Conservation (phyloP, 1,139 yeast genomes). For the Candida labiduridarum region DNA sequence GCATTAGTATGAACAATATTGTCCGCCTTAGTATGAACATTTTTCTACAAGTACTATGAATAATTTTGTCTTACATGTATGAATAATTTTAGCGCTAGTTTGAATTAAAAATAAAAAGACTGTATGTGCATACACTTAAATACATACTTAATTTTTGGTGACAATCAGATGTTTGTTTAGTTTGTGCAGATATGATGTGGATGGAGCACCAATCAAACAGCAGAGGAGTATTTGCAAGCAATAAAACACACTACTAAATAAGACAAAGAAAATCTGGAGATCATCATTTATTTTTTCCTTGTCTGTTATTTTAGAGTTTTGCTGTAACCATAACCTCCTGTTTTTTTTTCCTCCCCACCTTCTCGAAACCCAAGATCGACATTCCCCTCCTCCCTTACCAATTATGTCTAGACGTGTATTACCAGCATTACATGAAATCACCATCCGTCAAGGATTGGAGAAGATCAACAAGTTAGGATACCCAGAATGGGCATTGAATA, state of each 20-base stretch:
- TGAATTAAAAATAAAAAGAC: too few species aligned
- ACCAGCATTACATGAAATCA: slow-evolving; percentile 10
- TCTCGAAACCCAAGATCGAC: background rate
- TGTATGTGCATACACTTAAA: too few species aligned
- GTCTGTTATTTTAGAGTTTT: too few species aligned
- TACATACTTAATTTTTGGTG: too few species aligned
- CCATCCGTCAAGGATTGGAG: slow-evolving; percentile 13
- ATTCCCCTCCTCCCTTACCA: background rate
- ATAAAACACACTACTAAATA: background rate
- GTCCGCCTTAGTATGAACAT: too few species aligned
- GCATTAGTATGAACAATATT: too few species aligned
- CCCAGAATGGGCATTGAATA: slow-evolving; percentile 17
- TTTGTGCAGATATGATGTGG: background rate
- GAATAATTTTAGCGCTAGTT: too few species aligned
- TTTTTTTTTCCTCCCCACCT: background rate
- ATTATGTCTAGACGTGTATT: slow-evolving; percentile 1
- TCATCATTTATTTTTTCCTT: background rate
- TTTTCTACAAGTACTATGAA: too few species aligned
- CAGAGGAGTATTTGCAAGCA: background rate
- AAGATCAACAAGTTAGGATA: slow-evolving; percentile 14
- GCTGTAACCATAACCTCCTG: background rate
- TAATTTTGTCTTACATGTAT: too few species aligned
- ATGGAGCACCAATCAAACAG: background rate
- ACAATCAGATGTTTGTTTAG: background rate
- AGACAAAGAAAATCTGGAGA: background rate